Conservation (phyloP, 2,329 filamentous ascomycete genomes). For the Apiospora marii region DNA sequence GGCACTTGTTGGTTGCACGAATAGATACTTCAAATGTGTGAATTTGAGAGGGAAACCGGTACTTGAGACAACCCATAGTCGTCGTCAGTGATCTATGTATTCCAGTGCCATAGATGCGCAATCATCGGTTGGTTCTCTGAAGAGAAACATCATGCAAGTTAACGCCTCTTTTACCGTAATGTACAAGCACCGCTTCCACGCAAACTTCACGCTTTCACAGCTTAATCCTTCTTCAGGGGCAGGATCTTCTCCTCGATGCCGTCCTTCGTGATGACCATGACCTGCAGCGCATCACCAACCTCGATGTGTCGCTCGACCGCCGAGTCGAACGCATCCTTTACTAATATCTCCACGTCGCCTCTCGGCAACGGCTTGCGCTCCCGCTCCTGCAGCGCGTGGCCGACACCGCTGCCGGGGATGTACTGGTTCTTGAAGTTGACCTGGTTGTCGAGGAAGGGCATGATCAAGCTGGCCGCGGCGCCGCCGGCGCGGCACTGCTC, state of each 20-base stretch:
- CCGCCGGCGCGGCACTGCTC: constrained; percentile 96
- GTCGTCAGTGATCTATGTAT: constrained; percentile 5
- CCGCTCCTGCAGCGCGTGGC: constrained; percentile 79
- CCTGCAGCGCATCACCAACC: constrained; percentile 95
- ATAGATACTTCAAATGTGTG: not conserved
- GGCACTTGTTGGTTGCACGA: too few species aligned
- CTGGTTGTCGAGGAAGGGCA: constrained; percentile 99
- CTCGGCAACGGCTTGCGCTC: constrained; percentile 74
- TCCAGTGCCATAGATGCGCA: not conserved
- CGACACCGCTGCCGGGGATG: constrained; percentile 82
- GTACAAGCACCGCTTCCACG: constrained; percentile 14
- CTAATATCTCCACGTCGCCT: constrained; percentile 81
- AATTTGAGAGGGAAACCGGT: not conserved
- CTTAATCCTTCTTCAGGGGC: constrained; percentile 89
- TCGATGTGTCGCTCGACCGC: constrained; percentile 99
- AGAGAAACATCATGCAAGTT: constrained; percentile 13
- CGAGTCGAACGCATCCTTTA: constrained; percentile 97
- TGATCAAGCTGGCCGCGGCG: constrained; percentile 92
- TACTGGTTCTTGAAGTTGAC: constrained; percentile 99
- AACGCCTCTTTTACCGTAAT: constrained; percentile 20
- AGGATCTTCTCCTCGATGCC: constrained; percentile 88
- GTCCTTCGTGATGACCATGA: constrained; percentile 88
- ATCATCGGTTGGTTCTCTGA: not conserved
- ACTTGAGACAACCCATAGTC: constrained; percentile 1
- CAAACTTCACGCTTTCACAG: not conserved